A percentile compares a stretch with the other conserved stretches of the same genome.
Conservation (phyloP, 768 basidiomycete genomes). For the Hygrophoropsis aurantiaca region DNA sequence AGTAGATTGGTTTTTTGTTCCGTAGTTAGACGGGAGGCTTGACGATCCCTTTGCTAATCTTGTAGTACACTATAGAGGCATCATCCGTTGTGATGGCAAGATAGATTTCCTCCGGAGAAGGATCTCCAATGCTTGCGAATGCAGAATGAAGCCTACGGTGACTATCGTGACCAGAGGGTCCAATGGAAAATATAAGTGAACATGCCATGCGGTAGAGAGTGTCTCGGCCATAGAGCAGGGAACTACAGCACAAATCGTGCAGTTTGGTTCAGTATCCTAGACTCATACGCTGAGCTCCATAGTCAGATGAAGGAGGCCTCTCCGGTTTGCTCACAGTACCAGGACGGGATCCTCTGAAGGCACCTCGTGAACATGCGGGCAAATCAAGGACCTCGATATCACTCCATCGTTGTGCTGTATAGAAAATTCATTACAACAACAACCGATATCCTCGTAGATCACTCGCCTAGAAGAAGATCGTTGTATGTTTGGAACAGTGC, state of each 20-base stretch:
- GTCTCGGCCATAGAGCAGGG: conserved; percentile 71
- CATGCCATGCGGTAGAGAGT: conserved; percentile 62
- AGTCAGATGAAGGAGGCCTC: too few species aligned
- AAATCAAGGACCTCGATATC: conserved; percentile 66
- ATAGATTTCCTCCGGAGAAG: conserved; percentile 47
- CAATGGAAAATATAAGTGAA: background rate
- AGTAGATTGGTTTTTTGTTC: too few species aligned
- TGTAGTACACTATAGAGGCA: conserved; percentile 84
- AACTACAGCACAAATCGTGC: conserved; percentile 41
- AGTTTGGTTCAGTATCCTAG: conserved; percentile 41
- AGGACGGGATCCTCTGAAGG: conserved; percentile 57
- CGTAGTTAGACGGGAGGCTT: conserved; percentile 66
- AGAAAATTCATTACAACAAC: background rate
- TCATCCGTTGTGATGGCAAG: conserved; percentile 75
- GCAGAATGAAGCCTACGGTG: conserved; percentile 54
- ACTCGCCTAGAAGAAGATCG: conserved; percentile 61
- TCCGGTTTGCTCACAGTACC: conserved; percentile 47
- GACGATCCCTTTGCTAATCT: conserved; percentile 72
- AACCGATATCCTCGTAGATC: background rate
- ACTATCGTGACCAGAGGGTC: background rate
- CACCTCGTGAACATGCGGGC: conserved; percentile 49
- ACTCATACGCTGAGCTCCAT: background rate
- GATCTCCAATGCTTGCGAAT: conserved; percentile 45
- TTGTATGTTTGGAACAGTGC: conserved; percentile 76
- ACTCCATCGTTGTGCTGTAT: conserved; percentile 70